phyloP scores from a whole-genome alignment of 148 eudicot genomes.

The Chenopodium quinoa region DNA sequence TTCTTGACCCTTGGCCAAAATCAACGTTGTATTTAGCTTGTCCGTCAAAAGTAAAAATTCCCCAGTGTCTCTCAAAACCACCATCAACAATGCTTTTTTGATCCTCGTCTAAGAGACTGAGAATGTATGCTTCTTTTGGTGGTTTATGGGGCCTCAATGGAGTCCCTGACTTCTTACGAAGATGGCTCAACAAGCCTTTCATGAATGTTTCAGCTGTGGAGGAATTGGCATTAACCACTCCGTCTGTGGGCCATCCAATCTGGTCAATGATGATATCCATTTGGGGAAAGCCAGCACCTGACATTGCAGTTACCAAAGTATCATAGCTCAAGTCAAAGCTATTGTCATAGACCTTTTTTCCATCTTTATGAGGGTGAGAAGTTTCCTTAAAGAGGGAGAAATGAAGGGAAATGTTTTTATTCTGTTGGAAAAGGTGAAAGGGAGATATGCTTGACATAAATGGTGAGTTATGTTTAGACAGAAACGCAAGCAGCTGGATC shows the following conservation, averaged over 20 bases:
- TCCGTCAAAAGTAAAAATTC: constrained; percentile 89
- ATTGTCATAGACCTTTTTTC: constrained; percentile 54
- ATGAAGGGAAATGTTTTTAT: constrained; percentile 62
- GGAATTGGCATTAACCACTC: constrained; percentile 64
- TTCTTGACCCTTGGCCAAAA: constrained; percentile 48
- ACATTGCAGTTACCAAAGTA: constrained; percentile 57
- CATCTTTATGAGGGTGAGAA: constrained; percentile 56
- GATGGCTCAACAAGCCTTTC: constrained; percentile 51
- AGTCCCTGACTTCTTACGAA: constrained; percentile 53
- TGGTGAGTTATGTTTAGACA: constrained; percentile 61
- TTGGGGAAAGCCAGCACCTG: constrained; percentile 49
- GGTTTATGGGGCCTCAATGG: constrained; percentile 57
- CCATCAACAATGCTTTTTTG: constrained; percentile 53
- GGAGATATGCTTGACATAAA: constrained; percentile 68
- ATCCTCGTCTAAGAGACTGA: constrained; percentile 80
- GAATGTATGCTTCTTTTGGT: constrained; percentile 58
- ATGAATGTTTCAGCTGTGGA: constrained; percentile 58
- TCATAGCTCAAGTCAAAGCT: constrained; percentile 69
- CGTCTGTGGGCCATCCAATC: constrained; percentile 97
- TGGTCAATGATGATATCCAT: constrained; percentile 59
- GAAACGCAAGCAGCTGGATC: constrained; percentile 63
- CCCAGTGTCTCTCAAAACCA: constrained; percentile 82
- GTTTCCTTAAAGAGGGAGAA: constrained; percentile 63
- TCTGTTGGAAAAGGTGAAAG: constrained; percentile 53
- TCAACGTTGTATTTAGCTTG: constrained; percentile 74